Base-by-base conservation (phyloP, 1,284 basidiomycete species). In the Sporisorium sorghi region DNA sequence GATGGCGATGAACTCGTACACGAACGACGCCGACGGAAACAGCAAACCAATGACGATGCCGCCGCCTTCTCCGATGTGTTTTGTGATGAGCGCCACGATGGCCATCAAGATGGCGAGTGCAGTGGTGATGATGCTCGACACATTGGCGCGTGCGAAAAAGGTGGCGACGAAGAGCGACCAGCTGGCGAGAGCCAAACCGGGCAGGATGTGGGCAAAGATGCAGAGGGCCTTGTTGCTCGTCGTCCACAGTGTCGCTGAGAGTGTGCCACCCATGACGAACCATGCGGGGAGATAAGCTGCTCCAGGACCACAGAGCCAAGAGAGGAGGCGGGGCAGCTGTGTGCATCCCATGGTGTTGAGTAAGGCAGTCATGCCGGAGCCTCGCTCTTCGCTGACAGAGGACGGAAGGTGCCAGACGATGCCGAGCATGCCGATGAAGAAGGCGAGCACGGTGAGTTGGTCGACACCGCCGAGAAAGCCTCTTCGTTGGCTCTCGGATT, bases 21-120 rank as follows among this genome's bases (percentile, higher is more conserved):
- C 87, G 76, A 91, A 92, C 82, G 89, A 92, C 12, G 88, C 88
- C 0, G 91, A 90, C 0, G 91, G 92, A 80, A 92, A 91, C 39
- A 93, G 83, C 52, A 93, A 78, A 0, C 90, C 88, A 76, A 91
- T 90, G 32, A 92, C 85, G 57, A 89, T 88, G 8, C 88, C 88
- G 2, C 85, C 86, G 2, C 85, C 87, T 9, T 87, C 88, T 3
- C 86, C 83, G 2, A 88, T 87, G 21, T 78, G 73, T 26, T 85
- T 85, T 62, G 90, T 86, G 0, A 90, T 87, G 37, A 91, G 82
- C 0, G 90, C 91, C n/a, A 92, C 77, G 55, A 93, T 89, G 6
- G 90, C 90, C 33, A 91, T 87, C 5, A 91, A 76, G 64, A 92
- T 88, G 9, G 89, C 86, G 26, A 90, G 82, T 77, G 91, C 89